Base-by-base conservation (phyloP, 192 early-diverging fungal genomes). In the Chytriomyces confervae region DNA sequence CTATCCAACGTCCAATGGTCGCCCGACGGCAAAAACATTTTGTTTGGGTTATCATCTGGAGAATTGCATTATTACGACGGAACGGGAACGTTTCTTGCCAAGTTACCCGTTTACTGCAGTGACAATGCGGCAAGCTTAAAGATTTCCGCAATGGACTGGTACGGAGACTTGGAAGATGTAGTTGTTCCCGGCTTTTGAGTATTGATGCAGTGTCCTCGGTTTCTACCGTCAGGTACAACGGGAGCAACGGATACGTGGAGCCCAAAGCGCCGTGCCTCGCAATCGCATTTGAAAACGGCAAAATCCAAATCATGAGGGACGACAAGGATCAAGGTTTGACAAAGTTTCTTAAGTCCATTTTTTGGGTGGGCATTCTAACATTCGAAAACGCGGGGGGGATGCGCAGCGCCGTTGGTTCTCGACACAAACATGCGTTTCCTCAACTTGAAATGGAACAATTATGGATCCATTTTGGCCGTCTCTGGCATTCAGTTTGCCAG, bases 301-400 rank as follows among this genome's bases (percentile, higher is more conserved):
- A 88, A 67, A 84, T 91, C 7, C 89, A 89, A 73, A 80, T 91
- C n/a, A 85, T 88, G 78, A 53, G 88, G 8, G 82, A 87, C 50
- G 85, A 89, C 23, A 82, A 76, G 48, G 89, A 91, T 69, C 67
- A 29, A n/a, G 57, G 82, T 87, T 68, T 13, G 36, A 47, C 16
- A 10, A 8, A 1, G 48, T 27, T 47, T 46, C 11, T 13, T 10
- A 10, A 0, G 1, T 13, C 11, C 47, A 47, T 50, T 65, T 66
- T 44, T 69, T 69, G 9, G 2, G 47, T 11, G 5, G 5, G 29
- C 29, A 36, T 36, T 36, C 29, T 36, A 36, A 36, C 2, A 1
- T 36, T 36, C 29, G 29, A 36, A 36, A 36, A 36, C 29, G 29
- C 29, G 29, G 29, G 29, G 29, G 29, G 29, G 29, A 16, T 61